Conservation (phyloP, 1,284 basidiomycete genomes). For the Earliella scabrosa region DNA sequence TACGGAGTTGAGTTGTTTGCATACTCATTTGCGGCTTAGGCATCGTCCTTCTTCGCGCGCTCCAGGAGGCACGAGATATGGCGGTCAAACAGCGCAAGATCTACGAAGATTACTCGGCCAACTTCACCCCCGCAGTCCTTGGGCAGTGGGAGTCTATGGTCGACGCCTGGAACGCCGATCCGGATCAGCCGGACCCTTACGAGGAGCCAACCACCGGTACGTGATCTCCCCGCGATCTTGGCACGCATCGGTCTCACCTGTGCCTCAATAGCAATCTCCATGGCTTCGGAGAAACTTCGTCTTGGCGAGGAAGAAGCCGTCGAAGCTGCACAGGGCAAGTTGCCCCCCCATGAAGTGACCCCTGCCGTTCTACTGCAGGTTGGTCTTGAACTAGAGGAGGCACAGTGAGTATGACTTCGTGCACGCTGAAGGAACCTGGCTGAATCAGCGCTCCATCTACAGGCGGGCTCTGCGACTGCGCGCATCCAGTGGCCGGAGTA, state of each 20-base stretch:
- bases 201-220: not conserved
- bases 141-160: not conserved
- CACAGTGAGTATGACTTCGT: constrained; percentile 17
- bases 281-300: not conserved
- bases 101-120: not conserved
- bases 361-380: constrained; percentile 14
- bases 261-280: too few species aligned
- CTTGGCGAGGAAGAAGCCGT: constrained; percentile 14
- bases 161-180: not conserved
- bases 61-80: not conserved
- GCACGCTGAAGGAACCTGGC: not conserved
- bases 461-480: not conserved
- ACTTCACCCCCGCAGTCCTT: not conserved
- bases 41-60: not conserved
- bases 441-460: not conserved
- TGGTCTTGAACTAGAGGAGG: constrained; percentile 25
- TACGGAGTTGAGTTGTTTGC: not conserved
- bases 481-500: not conserved
- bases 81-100: not conserved
- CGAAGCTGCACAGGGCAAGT: not conserved
- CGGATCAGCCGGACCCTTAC: not conserved
- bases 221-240: not conserved
- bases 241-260: too few species aligned
- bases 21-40: not conserved
- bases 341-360: constrained; percentile 8